Evolutionary conservation across 2,329 filamentous ascomycete species (phyloP).

Genomic region (Paraconiothyrium sp.): DNA sequence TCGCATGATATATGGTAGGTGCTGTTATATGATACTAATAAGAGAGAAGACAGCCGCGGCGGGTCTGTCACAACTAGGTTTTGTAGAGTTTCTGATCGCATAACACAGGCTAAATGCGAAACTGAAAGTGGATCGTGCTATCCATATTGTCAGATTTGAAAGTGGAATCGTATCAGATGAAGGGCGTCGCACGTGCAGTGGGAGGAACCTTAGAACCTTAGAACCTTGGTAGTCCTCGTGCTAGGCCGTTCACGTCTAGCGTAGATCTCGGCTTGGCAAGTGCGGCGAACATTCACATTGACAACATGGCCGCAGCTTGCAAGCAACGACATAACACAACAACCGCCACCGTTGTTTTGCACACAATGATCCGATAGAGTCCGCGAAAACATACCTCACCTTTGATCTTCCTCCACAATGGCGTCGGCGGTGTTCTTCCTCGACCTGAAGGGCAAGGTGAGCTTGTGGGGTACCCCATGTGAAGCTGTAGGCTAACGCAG

Average conservation of each 20-base stretch:
- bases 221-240: neutral
- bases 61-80: no score
- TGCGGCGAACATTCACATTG: constrained; percentile 19
- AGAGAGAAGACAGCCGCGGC: no score
- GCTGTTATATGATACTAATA: no score
- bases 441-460: constrained; percentile 98
- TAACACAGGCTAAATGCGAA: no score
- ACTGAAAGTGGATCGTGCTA: neutral
- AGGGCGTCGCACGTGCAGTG: neutral
- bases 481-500: constrained; percentile 39
- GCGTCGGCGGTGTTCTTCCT: constrained; percentile 98
- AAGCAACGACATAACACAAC: constrained; percentile 15
- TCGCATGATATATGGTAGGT: no score
- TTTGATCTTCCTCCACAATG: constrained; percentile 65
- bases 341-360: constrained; percentile 19
- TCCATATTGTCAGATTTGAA: neutral
- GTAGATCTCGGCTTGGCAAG: constrained; percentile 17
- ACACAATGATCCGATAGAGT: constrained; percentile 32
- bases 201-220: neutral
- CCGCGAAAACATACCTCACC: constrained; percentile 10
- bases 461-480: constrained; percentile 40
- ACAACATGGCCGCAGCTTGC: constrained; percentile 17
- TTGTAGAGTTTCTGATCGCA: no score
- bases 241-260: constrained; percentile 12
- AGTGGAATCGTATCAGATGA: neutral